Base-by-base conservation (phyloP, 2,329 filamentous ascomycete genomes). In the Rhytidhysteron rufulum region DNA sequence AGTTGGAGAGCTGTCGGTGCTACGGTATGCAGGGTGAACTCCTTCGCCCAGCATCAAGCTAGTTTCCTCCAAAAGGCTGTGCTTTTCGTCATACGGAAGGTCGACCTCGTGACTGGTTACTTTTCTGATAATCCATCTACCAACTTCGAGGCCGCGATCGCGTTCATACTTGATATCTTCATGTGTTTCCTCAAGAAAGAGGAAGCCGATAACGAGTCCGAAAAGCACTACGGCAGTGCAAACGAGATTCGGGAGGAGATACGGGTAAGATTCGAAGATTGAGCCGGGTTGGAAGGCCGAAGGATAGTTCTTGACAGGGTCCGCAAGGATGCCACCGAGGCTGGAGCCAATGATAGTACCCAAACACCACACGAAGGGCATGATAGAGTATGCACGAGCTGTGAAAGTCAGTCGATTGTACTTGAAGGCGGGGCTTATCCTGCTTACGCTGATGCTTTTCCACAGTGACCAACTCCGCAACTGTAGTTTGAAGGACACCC, bases 321-420 rank as follows among this genome's bases (percentile, higher is more conserved):
- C 80, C 37, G 93, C 91, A 37, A 98, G 77, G 42, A 88, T 82
- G 55, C 93, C 93, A 58, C 93, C 93, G 59, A 97, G 85, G 62
- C 87, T 86, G 34, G 91, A 90, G 24, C 93, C 93, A 52, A 96
- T 76, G 55, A 97, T 95, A 20, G 91, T 95, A 54, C 93, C 93
- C 58, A 98, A 77, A 62, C 90, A 96, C 93, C 93, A 98, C 19
- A 97, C 88, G 62, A 95, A 88, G 5, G 93, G 93, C 89, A 98
- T 96, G 53, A 97, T 90, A 10, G 91, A 88, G 69, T 95, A 98
- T 36, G 91, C 93, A 54, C 88, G 87, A 52, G 90, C 86, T 89
- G 45, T 42, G 20, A 41, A 33, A 49, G 43, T 65, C 50, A 66
- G 56, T 48, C 31, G 38, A 18, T 24, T 32, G 32, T 45, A 40